phyloP scores from a whole-genome alignment of 2,329 filamentous ascomycete species.

The Beauveria sp. region DNA sequence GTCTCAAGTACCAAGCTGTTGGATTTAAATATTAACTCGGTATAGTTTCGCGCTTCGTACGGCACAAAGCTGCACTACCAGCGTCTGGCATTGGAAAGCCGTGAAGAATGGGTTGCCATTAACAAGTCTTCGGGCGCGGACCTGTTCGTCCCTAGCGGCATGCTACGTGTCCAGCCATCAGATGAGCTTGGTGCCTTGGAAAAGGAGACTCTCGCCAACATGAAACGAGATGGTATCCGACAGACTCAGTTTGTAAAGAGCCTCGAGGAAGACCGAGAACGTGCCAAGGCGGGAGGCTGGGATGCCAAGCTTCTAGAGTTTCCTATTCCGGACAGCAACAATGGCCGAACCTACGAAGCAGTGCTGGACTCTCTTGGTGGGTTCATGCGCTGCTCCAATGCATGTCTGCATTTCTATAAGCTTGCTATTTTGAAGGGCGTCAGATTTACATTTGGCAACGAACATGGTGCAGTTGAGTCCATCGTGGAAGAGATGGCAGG shows the following conservation, averaged over 20 bases:
- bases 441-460: constrained; percentile 19
- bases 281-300: constrained; percentile 16
- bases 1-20: background rate
- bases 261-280: constrained; percentile 13
- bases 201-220: constrained; percentile 18
- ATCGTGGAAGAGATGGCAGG: constrained; percentile 14
- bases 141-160: constrained; percentile 18
- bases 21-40: background rate
- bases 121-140: constrained; percentile 11
- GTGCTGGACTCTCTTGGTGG: constrained; percentile 19
- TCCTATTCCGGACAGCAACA: constrained; percentile 14
- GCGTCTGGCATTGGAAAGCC: constrained; percentile 19
- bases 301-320: constrained; percentile 19
- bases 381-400: constrained; percentile 17
- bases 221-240: constrained; percentile 18
- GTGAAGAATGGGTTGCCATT: constrained; percentile 17
- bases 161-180: constrained; percentile 20
- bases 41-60: constrained; percentile 20
- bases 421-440: constrained; percentile 19
- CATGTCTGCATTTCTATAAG: constrained; percentile 16
- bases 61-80: constrained; percentile 20
- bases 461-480: constrained; percentile 18
- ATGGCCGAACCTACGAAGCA: constrained; percentile 15
- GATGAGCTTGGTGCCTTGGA: constrained; percentile 16
- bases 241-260: constrained; percentile 19